phyloP scores from a whole-genome alignment of 139 green algal species.

The Micromonas commoda region DNA sequence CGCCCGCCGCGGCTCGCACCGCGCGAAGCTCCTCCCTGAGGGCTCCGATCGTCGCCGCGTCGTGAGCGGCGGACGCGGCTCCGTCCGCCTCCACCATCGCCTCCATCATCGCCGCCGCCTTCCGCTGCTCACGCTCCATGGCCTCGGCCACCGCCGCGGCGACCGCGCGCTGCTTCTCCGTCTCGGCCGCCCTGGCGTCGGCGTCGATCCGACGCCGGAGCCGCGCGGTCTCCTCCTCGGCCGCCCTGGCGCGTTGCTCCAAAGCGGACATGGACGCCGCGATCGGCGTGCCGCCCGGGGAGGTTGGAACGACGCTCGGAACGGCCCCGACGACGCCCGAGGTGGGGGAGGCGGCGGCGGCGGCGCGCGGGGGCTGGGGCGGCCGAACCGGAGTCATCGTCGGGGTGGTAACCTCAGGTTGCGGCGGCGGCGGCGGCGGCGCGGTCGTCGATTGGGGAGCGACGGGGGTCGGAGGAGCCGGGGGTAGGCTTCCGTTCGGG shows the following conservation, averaged over 20 bases:
- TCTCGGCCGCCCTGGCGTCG: background rate
- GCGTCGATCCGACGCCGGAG: too few species aligned
- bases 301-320: background rate
- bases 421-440: too few species aligned
- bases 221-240: too few species aligned
- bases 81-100: background rate
- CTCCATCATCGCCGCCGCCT: background rate
- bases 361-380: too few species aligned
- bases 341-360: background rate
- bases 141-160: background rate
- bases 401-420: too few species aligned
- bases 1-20: too few species aligned
- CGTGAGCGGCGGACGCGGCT: background rate
- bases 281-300: too few species aligned
- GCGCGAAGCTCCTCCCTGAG: background rate
- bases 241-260: too few species aligned
- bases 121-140: background rate
- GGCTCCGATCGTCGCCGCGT: background rate
- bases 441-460: too few species aligned
- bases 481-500: too few species aligned
- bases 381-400: too few species aligned
- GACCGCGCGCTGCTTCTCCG: background rate
- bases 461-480: background rate
- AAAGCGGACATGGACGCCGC: too few species aligned
- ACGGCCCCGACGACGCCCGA: background rate